Conservation (phyloP, 2,329 filamentous ascomycete species). For the Didymella sp. region DNA sequence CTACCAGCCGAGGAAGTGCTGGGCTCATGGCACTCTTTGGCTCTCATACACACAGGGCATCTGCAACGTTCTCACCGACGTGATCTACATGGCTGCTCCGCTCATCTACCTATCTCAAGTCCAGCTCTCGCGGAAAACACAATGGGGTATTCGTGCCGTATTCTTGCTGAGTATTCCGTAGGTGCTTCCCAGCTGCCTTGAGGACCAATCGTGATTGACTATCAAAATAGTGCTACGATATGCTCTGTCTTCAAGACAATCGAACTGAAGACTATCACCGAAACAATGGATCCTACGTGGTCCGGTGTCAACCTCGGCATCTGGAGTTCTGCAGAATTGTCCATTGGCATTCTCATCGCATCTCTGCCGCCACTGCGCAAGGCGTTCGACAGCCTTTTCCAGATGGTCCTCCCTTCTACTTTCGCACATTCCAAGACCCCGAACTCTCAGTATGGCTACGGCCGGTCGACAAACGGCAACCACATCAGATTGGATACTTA, state of each 20-base stretch:
- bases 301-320: constrained; percentile 35
- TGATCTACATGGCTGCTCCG: constrained; percentile 39
- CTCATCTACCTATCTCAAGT: constrained; percentile 37
- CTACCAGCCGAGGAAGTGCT: constrained; percentile 27
- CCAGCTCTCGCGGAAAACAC: constrained; percentile 33
- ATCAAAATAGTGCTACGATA: constrained; percentile 29
- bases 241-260: constrained; percentile 41
- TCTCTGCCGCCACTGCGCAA: constrained; percentile 38
- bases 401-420: constrained; percentile 26
- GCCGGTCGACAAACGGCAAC: constrained; percentile 19
- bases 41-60: constrained; percentile 38
- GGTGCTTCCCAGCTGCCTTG: neutral
- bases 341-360: constrained; percentile 32
- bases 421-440: constrained; percentile 12
- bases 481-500: constrained; percentile 23
- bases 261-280: constrained; percentile 31
- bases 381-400: constrained; percentile 31
- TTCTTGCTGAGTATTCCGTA: constrained; percentile 42
- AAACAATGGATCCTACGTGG: constrained; percentile 36
- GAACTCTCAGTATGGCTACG: constrained; percentile 21
- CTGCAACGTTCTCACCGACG: constrained; percentile 40
- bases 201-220: neutral
- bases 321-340: constrained; percentile 36
- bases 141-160: constrained; percentile 39
- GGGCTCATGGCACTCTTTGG: constrained; percentile 29